phyloP scores from a whole-genome alignment of 2,329 filamentous ascomycete genomes.

The Fusarium lateritium region DNA sequence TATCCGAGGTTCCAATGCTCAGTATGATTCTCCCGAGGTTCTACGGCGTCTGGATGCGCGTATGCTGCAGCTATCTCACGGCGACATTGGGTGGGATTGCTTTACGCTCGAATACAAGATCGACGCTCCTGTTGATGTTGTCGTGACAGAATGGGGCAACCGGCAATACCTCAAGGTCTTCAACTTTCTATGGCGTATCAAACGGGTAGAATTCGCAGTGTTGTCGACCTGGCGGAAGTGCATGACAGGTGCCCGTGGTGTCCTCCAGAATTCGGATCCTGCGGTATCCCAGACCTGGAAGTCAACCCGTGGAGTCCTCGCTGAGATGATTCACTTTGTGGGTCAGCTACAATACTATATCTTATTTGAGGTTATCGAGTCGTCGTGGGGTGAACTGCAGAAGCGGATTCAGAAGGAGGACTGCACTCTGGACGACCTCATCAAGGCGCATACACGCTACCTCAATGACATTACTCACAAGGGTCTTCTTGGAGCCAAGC shows the following conservation, averaged over 20 bases:
- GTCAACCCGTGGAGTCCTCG: conserved; percentile 85
- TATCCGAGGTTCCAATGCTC: conserved; percentile 95
- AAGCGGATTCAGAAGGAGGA: conserved; percentile 85
- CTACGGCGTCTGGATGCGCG: conserved; percentile 93
- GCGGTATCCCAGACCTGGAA: conserved; percentile 89
- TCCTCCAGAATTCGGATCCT: conserved; percentile 80
- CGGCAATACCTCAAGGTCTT: conserved; percentile 99
- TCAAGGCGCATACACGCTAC: conserved; percentile 90
- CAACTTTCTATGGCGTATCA: conserved; percentile 98
- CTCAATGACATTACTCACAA: conserved; percentile 96
- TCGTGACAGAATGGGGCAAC: conserved; percentile 95
- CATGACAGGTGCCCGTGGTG: conserved; percentile 95
- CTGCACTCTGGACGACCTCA: conserved; percentile 94
- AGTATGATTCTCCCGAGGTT: conserved; percentile 94
- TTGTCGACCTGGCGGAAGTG: conserved; percentile 93
- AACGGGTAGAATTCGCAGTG: conserved; percentile 95
- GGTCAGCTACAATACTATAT: conserved; percentile 99
- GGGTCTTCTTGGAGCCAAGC: conserved; percentile 85
- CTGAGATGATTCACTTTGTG: conserved; percentile 99
- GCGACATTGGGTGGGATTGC: conserved; percentile 98
- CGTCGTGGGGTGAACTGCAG: conserved; percentile 93
- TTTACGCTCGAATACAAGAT: conserved; percentile 99
- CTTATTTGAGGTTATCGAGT: conserved; percentile 97
- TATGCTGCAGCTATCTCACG: conserved; percentile 96
- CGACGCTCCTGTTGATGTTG: conserved; percentile 94